Base-by-base conservation (phyloP, 2,329 filamentous ascomycete species). In the Trichoderma semiorbis region DNA sequence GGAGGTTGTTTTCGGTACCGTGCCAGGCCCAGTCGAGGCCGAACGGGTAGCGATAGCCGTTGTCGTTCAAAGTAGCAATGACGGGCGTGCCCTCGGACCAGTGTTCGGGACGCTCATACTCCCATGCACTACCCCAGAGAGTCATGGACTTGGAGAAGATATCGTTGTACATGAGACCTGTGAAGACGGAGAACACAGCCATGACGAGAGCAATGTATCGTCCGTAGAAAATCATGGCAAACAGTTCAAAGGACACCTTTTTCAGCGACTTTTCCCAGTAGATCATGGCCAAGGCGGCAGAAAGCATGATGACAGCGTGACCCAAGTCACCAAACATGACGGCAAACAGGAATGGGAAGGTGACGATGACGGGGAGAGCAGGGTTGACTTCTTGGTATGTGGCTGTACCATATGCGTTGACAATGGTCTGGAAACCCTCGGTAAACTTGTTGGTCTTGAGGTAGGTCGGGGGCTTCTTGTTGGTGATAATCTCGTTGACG, bases 261-360 rank as follows among this genome's bases (percentile, higher is more conserved):
- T 95, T 94, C 43, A 99, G 86, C 72, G 92, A 91, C 84, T 93
- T 95, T 83, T 99, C 96, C 87, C 91, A 98, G 84, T 97, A 93
- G 77, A 99, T 98, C 94, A 99, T 97, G 71, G 94, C 93, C 70
- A 90, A 79, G 16, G 96, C 93, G 71, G 94, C 93, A 70, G 89
- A 80, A 57, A 95, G 87, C 92, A 99, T 97, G 81, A 99, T 92
- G 75, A 91, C 82, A 75, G 95, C 96, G 79, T 99, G 96, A 66
- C 96, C 97, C 72, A 97, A 91, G 83, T 99, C 96, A 86, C 96
- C 97, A 80, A 99, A 99, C 96, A 99, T 99, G 89, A 99, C 96
- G 64, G 96, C 96, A 80, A 99, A 99, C 74, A 99, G 87, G 86
- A 99, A 99, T n/a, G 97, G 96, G 83, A 99, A 99, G 7, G 96